These are phyloP conservation scores for Hirsutella rhossiliensis DNA, from an alignment of 2,329 filamentous ascomycete species.

Conservation along the genomic window DNA sequence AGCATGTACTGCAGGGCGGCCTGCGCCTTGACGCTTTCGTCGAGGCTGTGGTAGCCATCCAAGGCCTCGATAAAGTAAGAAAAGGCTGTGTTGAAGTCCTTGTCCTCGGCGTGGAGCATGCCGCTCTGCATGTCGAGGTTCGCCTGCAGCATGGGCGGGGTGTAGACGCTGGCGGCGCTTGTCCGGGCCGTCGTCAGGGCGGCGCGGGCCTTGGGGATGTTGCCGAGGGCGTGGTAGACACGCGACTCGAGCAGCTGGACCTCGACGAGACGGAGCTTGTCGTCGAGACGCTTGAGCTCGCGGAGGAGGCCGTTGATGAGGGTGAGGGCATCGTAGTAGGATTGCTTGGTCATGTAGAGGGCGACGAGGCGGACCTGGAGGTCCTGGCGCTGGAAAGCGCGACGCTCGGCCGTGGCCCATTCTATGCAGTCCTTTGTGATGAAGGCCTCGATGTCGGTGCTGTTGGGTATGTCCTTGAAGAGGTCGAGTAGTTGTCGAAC, in stretches of 20 bases:
- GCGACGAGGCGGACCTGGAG: constrained; percentile 90
- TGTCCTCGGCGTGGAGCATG: constrained; percentile 96
- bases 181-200: constrained; percentile 90
- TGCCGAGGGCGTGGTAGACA: constrained; percentile 94
- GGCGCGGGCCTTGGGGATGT: constrained; percentile 89
- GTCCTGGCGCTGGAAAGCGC: constrained; percentile 94
- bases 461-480: constrained; percentile 87
- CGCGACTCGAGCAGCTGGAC: constrained; percentile 94
- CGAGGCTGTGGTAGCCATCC: constrained; percentile 90
- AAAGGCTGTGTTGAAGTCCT: constrained; percentile 97
- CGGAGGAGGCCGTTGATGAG: constrained; percentile 93
- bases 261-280: constrained; percentile 95
- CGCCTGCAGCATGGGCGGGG: constrained; percentile 85
- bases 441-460: constrained; percentile 83
- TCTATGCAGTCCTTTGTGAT: constrained; percentile 99
- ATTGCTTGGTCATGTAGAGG: constrained; percentile 93
- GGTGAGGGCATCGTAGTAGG: constrained; percentile 92
- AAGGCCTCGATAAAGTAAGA: constrained; percentile 99
- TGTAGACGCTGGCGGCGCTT: constrained; percentile 93
- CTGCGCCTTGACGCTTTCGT: constrained; percentile 83
- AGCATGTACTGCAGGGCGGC: constrained; percentile 98
- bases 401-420: constrained; percentile 90
- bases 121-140: constrained; percentile 98
- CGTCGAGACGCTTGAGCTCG: constrained; percentile 94
- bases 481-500: constrained; percentile 95